Evolutionary conservation across 2,329 filamentous ascomycete genomes (phyloP), one percentile per base, ranked within the genome.

Genomic region (Paecilomyces variotii): DNA sequence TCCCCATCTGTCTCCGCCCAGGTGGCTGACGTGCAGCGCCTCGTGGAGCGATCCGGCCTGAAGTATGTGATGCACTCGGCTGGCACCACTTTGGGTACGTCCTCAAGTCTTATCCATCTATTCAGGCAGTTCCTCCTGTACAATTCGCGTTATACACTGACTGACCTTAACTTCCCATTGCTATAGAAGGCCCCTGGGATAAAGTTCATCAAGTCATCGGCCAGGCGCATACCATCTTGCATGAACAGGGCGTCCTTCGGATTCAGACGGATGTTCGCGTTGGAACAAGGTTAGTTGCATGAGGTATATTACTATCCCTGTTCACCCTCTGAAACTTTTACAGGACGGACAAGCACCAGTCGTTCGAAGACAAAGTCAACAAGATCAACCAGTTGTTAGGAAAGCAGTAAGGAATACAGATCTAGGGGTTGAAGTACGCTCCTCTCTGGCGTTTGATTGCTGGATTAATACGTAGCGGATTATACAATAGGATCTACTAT

Each of bases 11-110:
- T 93, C 14, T 88, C 90, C 3, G 84, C 87, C 65, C 89, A 97
- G 72, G 86, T 99, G 30, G 93, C 93, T 34, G 87, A 89, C 62
- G 91, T 97, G 39, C 93, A 97, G 78, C 85, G 87, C 59, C 81
- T 97, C 35, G 82, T 99, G 67, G 86, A 88, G 74, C 85, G 84
- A 57, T 94, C 88, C 65, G 91, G 91, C 1, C 74, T 97, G 62
- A 87, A 85, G 63, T 93, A 92, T 72, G 86, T 83, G 53, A 94
- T 97, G 90, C 93, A 97, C 76, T 92, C 90, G 27, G 92, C 91
- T 1, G 94, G 93, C 11, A 97, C 93, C 0, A 97, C 93, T 0
- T 84, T 97, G 57, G 91, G 91, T 94, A 79, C 59, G 86, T 79
- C 28, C 25, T 28, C 14, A 6, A 25, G 14, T 26, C 28, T 35